phyloP scores from a whole-genome alignment of 192 early-diverging fungal species.

The Gonapodya prolifera region DNA sequence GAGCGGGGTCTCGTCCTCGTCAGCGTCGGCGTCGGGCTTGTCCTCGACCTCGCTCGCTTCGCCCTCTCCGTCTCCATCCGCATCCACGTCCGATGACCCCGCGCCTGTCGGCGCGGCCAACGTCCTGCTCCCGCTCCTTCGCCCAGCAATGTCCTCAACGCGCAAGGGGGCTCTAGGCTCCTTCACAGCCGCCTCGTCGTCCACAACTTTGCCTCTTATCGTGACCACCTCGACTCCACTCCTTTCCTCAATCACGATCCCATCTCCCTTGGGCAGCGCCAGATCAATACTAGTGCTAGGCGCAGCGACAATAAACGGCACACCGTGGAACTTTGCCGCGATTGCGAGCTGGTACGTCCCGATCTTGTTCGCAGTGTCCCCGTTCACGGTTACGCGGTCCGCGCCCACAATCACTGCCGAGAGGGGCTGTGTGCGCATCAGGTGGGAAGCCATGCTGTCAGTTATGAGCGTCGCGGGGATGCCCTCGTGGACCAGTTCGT shows the following conservation, averaged over 20 bases:
- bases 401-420: slow-evolving; percentile 90
- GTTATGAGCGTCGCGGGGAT: slow-evolving; percentile 86
- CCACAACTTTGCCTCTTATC: slow-evolving; percentile 38
- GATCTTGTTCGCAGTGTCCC: slow-evolving; percentile 98
- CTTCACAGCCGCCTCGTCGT: slow-evolving; percentile 22
- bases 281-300: slow-evolving; percentile 87
- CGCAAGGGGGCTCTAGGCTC: slow-evolving; percentile 8
- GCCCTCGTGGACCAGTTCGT: slow-evolving; percentile 81
- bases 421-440: slow-evolving; percentile 50
- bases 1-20: background rate
- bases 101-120: background rate
- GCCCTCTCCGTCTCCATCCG: background rate
- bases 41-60: background rate
- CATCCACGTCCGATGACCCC: background rate
- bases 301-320: slow-evolving; percentile 92
- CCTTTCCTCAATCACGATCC: slow-evolving; percentile 82
- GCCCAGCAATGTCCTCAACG: slow-evolving; percentile 3
- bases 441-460: slow-evolving; percentile 82
- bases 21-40: slow-evolving; percentile 13
- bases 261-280: slow-evolving; percentile 43
- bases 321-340: slow-evolving; percentile 65
- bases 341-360: slow-evolving; percentile 98
- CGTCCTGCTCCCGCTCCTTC: slow-evolving; percentile 5
- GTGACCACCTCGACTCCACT: slow-evolving; percentile 56
- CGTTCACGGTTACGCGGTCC: slow-evolving; percentile 89